Conservation (phyloP, 2,329 filamentous ascomycete species). For the Trichoderma gracile region DNA sequence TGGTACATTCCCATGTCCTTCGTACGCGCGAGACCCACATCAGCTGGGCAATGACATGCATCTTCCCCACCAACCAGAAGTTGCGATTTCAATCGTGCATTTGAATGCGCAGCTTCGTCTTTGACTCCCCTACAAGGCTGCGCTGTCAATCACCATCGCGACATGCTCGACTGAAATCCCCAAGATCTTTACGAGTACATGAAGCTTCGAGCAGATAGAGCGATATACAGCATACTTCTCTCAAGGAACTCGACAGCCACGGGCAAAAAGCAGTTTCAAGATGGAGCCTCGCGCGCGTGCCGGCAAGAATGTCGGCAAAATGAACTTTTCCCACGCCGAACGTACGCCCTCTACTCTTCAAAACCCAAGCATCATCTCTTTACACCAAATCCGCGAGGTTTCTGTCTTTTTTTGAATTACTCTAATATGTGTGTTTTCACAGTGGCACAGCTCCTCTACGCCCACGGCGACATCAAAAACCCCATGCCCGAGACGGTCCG, state of each 20-base stretch:
- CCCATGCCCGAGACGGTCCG: slow-evolving; percentile 82
- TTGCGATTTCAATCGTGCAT: slow-evolving; percentile 4
- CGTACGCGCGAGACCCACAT: slow-evolving; percentile 6
- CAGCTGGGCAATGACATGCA: slow-evolving; percentile 17
- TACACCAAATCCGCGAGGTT: no score
- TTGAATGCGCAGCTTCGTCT: no score
- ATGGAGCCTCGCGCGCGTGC: slow-evolving; percentile 78
- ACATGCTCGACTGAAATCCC: background rate
- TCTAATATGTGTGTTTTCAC: slow-evolving; percentile 18
- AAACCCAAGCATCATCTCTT: no score
- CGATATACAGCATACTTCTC: background rate
- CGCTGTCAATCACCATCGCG: background rate
- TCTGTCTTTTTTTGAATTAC: no score
- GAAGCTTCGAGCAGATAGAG: background rate
- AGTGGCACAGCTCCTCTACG: slow-evolving; percentile 76
- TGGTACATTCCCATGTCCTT: no score
- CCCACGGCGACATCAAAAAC: slow-evolving; percentile 74
- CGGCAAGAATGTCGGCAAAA: slow-evolving; percentile 78
- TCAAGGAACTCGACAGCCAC: background rate
- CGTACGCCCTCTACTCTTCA: slow-evolving; percentile 55
- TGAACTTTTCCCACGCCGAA: slow-evolving; percentile 75
- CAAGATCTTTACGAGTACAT: background rate
- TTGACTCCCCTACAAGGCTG: no score
- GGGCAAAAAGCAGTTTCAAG: slow-evolving; percentile 36
- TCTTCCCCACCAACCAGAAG: slow-evolving; percentile 19